phyloP scores from a whole-genome alignment of 164 flowering plant species.

The Annona cherimola region DNA sequence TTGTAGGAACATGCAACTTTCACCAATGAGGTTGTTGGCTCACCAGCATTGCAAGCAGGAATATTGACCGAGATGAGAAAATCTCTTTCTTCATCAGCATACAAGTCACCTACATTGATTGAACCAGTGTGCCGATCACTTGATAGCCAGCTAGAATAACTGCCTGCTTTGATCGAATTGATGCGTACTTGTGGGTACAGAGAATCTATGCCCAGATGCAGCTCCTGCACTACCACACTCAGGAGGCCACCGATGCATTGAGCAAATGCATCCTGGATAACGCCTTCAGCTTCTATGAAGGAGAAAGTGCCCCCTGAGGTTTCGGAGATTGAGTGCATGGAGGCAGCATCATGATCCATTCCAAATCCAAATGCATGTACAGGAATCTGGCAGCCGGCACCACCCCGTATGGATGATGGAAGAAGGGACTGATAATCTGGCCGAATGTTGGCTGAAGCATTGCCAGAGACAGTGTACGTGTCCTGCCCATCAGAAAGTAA shows the following conservation, averaged over 20 bases:
- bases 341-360: constrained; percentile 78
- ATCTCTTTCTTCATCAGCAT: constrained; percentile 94
- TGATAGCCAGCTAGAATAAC: constrained; percentile 40
- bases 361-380: constrained; percentile 97
- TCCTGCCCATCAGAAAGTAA: constrained; percentile 97
- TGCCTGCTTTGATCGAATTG: constrained; percentile 67
- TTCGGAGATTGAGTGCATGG: constrained; percentile 88
- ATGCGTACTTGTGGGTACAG: constrained; percentile 41
- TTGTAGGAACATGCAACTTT: constrained; percentile 53
- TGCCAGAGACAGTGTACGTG: constrained; percentile 44
- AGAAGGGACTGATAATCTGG: constrained; percentile 54
- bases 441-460: constrained; percentile 22
- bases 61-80: constrained; percentile 57
- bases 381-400: constrained; percentile 51
- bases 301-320: constrained; percentile 93
- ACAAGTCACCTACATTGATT: constrained; percentile 73
- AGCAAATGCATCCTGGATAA: constrained; percentile 98
- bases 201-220: constrained; percentile 51
- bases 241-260: constrained; percentile 95
- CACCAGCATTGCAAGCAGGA: constrained; percentile 36
- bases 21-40: constrained; percentile 36
- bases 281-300: constrained; percentile 78
- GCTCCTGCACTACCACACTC: constrained; percentile 81
- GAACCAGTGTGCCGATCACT: constrained; percentile 35
- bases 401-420: constrained; percentile 38